Percentiles rank a stretch among this genome's conserved stretches.
These are phyloP conservation scores for Plantago ovata DNA, from an alignment of 257 asterid species.

Conservation along the genomic window DNA sequence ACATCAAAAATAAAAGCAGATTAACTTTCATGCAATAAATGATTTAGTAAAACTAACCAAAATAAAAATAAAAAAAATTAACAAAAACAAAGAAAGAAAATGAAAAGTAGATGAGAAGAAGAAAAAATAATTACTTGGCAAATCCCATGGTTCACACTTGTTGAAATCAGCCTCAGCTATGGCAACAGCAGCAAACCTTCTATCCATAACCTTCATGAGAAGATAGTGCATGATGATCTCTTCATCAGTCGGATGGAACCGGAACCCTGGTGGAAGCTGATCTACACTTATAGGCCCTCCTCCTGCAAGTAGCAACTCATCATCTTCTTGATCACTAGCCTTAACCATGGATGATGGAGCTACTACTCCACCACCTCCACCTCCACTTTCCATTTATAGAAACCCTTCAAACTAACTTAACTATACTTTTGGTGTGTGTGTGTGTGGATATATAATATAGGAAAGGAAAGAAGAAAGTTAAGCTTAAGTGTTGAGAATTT, in stretches of 20 bases:
- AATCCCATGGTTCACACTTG: conserved; percentile 92
- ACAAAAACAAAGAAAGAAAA: background rate
- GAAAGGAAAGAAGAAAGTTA: background rate
- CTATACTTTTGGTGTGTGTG: background rate
- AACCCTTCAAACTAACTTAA: background rate
- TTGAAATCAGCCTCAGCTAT: conserved; percentile 81
- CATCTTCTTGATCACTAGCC: conserved; percentile 15
- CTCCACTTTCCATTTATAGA: conserved; percentile 36
- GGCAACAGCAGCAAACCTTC: conserved; percentile 48
- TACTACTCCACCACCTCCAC: background rate
- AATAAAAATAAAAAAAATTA: background rate
- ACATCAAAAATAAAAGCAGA: no score
- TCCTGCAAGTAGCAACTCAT: conserved; percentile 12
- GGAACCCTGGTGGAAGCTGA: conserved; percentile 70
- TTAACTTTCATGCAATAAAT: conserved; percentile 1
- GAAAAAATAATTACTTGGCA: conserved; percentile 49
- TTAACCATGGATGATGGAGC: conserved; percentile 23
- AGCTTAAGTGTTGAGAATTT: background rate
- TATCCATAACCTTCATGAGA: conserved; percentile 45
- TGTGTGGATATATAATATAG: background rate
- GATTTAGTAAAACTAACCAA: background rate
- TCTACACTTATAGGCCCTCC: background rate
- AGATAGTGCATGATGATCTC: conserved; percentile 74
- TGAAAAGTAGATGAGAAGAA: background rate
- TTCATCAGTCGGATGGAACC: conserved; percentile 86